phyloP scores from a whole-genome alignment of 176 grass and related monocot genomes.

The Juncus effusus region DNA sequence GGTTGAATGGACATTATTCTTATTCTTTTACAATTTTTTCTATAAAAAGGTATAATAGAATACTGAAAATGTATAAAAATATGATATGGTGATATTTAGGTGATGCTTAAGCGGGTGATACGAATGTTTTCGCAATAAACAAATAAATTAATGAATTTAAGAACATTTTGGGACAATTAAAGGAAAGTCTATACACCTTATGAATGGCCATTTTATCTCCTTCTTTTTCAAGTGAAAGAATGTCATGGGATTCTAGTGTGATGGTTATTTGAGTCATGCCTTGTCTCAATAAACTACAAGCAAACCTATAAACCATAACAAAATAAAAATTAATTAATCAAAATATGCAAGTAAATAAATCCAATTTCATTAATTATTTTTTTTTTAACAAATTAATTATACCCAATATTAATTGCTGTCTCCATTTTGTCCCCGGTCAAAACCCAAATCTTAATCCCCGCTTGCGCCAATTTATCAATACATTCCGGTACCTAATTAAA shows the following conservation, averaged over 20 bases:
- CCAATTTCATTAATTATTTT: conserved; percentile 2
- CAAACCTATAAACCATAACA: conserved; percentile 56
- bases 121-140: neutral
- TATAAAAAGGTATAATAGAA: neutral
- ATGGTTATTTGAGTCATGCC: conserved; percentile 92
- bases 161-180: neutral
- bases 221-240: conserved; percentile 73
- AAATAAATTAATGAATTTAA: too few species aligned
- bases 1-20: neutral
- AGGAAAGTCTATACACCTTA: conserved; percentile 40
- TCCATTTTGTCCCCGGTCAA: conserved; percentile 99
- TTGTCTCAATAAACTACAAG: conserved; percentile 94
- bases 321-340: conserved; percentile 36
- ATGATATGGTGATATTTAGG: too few species aligned
- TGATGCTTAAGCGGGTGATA: too few species aligned
- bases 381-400: conserved; percentile 13
- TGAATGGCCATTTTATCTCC: conserved; percentile 68
- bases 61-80: neutral
- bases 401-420: conserved; percentile 99
- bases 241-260: conserved; percentile 64
- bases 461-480: conserved; percentile 97
- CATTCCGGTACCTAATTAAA: conserved; percentile 85
- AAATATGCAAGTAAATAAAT: conserved; percentile 4
- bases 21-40: neutral
- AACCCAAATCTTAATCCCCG: conserved; percentile 95